Evolutionary conservation across 2,329 filamentous ascomycete genomes (phyloP), one percentile per base, ranked within the genome.

Genomic region (Cordyceps cicadae): DNA sequence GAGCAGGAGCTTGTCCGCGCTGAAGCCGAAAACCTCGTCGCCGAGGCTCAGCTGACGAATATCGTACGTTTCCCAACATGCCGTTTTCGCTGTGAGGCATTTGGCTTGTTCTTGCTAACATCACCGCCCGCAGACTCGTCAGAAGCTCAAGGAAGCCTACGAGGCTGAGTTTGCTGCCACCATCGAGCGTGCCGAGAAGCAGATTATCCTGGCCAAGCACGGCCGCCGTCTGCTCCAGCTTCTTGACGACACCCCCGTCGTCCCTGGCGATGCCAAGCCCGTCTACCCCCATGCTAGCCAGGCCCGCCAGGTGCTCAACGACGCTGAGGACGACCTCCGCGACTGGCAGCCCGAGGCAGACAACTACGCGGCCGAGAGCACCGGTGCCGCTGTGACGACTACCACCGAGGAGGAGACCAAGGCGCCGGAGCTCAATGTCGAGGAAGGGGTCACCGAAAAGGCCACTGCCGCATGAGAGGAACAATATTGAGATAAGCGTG

Each of bases 1-100:
- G 94, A 99, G 79, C 94, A 99, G 78, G 94, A 97, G 79, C 86
- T 99, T 58, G 92, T 99, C 58, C 83, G 94, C 66, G 92, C 93
- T 26, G 94, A 99, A 79, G 94, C 94, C 3, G 92, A 97, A 79
- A 95, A 91, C 69, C 77, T 99, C 62, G 94, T 99, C 54, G 94
- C 94, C 1, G 94, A 99, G 76, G 94, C 94, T 24, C 94, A 99
- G 75, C 81, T 99, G 73, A 93, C 89, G 70, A 99, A 99, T 73
- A 86, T 96, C 67, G 91, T 95, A 78, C 63, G 87, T 82, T 11
- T 43, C 4, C n/a, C n/a, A 26, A 19, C 9, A 6, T 21, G 24
- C 21, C 11, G 11, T 26, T 12, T 26, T 26, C n/a, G n/a, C 21
- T n/a, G n/a, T 46, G 3, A 9, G 3, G 7, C 7, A 19, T 19